Base-by-base conservation (phyloP, 805 yeast species). In the Hemisphaericaspora nanyangensis region DNA sequence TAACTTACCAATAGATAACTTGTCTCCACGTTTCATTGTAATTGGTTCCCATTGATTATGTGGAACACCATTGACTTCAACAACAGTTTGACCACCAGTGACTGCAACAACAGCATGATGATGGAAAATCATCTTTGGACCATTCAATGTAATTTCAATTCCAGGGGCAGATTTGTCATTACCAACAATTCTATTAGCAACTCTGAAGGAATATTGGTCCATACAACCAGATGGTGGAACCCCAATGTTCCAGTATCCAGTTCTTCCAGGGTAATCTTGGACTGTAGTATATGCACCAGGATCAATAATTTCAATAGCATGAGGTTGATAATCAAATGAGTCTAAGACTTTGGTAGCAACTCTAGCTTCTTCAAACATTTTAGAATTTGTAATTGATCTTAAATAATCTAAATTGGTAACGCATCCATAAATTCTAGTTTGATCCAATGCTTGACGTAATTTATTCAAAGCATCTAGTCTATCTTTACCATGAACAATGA, bases 191-290 rank as follows among this genome's bases (percentile, higher is more conserved):
- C 85, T 71, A 69, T 91, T 91, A 16, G 96, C 96, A 46, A 87
- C 60, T 53, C 96, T 75, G 70, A 90, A 90, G 4, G 97, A 81
- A 54, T 82, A 90, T 44, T 81, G 77, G 64, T 91, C 99, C 98
- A 91, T 93, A 43, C 98, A 96, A 33, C 99, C 99, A 29, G 96
- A 87, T 6, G 98, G 98, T 18, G 99, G 99, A 40, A 91, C 98
- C 60, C 99, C 99, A 50, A 85, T 76, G 56, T 85, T 80, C 95
- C 95, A 85, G 60, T 72, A 72, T n/a, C 88, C 83, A 39, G 72
- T 71, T 69, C 99, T 82, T 52, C 99, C 99, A 2, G 98, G 97
- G 61, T 81, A 93, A 63, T 93, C 99, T 68, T 91, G 99, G 35
- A 91, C 91, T 3, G 96, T 86, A 27, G 98, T 91, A 64, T 88